Evolutionary conservation across 192 early-diverging fungal species (phyloP).

Genomic region (Linnemannia schmuckeri): DNA sequence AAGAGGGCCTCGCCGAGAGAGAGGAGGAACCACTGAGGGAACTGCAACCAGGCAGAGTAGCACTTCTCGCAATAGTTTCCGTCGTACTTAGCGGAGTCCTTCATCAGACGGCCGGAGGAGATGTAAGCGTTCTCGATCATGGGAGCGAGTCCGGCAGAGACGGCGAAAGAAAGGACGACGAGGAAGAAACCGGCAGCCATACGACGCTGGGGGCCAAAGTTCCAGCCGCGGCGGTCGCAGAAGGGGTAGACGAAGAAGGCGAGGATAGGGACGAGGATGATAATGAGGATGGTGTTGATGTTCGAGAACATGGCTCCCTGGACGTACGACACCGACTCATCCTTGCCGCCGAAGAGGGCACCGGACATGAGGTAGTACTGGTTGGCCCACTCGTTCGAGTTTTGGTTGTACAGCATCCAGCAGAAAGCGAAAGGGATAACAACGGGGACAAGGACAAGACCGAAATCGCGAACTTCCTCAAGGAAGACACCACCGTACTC

Average conservation of each 20-base stretch:
- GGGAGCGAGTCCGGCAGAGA: conserved; percentile 40
- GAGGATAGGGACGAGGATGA: conserved; percentile 67
- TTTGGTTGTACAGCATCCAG: conserved; percentile 60
- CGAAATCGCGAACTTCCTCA: conserved; percentile 50
- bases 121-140: conserved; percentile 30
- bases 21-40: conserved; percentile 68
- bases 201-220: conserved; percentile 61
- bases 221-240: conserved; percentile 57
- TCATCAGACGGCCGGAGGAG: background rate
- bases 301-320: conserved; percentile 36
- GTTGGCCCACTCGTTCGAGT: conserved; percentile 57
- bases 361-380: conserved; percentile 57
- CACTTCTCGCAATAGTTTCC: conserved; percentile 33
- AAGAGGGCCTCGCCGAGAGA: conserved; percentile 70
- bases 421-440: conserved; percentile 49
- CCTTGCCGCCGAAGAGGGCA: conserved; percentile 37
- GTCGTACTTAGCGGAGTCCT: conserved; percentile 18
- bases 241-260: conserved; percentile 65
- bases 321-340: conserved; percentile 22
- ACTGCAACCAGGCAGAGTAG: conserved; percentile 56
- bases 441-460: conserved; percentile 40
- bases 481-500: conserved; percentile 51
- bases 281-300: conserved; percentile 65
- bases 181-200: conserved; percentile 70
- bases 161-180: conserved; percentile 60